Evolutionary conservation across 2,329 filamentous ascomycete genomes (phyloP).

Genomic region (Fusarium pseudonygamai): DNA sequence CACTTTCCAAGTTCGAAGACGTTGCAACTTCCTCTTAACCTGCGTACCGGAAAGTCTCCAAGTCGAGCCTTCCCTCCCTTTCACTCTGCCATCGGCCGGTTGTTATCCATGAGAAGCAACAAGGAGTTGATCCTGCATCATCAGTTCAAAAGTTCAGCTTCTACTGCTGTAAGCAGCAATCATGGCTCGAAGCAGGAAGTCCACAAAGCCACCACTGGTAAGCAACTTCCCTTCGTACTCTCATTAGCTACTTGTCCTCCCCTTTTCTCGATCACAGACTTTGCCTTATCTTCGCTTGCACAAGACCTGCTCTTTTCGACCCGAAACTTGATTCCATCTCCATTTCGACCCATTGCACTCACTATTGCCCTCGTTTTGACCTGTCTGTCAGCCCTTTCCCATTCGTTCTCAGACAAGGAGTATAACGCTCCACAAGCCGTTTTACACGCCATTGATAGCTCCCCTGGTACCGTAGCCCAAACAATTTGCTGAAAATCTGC

Average conservation of each 20-base stretch:
- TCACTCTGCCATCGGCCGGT: neutral
- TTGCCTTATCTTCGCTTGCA: conserved; percentile 15
- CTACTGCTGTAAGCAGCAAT: conserved; percentile 1
- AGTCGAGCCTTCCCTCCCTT: neutral
- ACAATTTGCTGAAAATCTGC: neutral
- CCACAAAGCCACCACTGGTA: conserved; percentile 21
- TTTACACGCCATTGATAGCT: neutral
- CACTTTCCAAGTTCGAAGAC: neutral
- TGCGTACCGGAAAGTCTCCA: neutral
- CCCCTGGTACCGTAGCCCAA: neutral
- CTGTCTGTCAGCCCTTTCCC: conserved; percentile 42
- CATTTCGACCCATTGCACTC: conserved; percentile 10
- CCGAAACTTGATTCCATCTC: conserved; percentile 31
- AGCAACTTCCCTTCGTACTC: conserved; percentile 8
- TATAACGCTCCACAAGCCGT: neutral
- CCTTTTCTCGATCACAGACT: conserved; percentile 27
- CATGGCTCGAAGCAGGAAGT: conserved; percentile 39
- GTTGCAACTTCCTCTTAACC: conserved; percentile 8
- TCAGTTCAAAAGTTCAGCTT: neutral
- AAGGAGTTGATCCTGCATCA: neutral
- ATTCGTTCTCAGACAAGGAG: conserved; percentile 12
- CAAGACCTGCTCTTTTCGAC: conserved; percentile 39
- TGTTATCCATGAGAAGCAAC: neutral
- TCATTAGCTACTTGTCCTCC: conserved; percentile 17
- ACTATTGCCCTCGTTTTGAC: conserved; percentile 27